These are phyloP conservation scores for Ogataea polymorpha DNA, from an alignment of 805 yeast species.

Conservation along the genomic window DNA sequence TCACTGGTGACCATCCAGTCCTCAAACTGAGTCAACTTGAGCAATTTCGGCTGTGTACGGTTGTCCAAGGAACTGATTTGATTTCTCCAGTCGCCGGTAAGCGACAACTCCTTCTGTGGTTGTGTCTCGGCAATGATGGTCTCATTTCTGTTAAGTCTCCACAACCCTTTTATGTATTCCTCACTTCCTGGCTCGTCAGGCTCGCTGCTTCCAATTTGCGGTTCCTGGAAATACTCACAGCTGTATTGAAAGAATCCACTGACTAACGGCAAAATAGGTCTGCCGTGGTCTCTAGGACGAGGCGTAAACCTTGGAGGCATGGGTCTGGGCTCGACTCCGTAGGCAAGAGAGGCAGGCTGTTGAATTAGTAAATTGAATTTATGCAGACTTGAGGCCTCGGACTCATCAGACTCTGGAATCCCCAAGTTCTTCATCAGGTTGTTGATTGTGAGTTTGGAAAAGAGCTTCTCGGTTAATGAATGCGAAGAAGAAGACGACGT, in stretches of 20 bases:
- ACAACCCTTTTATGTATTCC: slow-evolving; percentile 73
- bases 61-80: slow-evolving; percentile 59
- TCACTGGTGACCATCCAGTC: slow-evolving; percentile 75
- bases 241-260: slow-evolving; percentile 72
- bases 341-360: slow-evolving; percentile 29
- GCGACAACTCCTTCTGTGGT: slow-evolving; percentile 77
- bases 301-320: slow-evolving; percentile 52
- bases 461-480: slow-evolving; percentile 22
- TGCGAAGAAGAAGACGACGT: slow-evolving; percentile 24
- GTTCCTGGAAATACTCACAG: slow-evolving; percentile 93
- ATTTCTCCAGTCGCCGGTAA: slow-evolving; percentile 83
- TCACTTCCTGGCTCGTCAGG: slow-evolving; percentile 90
- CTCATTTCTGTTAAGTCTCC: slow-evolving; percentile 92
- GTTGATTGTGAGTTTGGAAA: slow-evolving; percentile 17
- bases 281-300: slow-evolving; percentile 26
- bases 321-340: slow-evolving; percentile 50
- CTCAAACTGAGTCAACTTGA: slow-evolving; percentile 89
- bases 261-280: slow-evolving; percentile 51
- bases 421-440: slow-evolving; percentile 25
- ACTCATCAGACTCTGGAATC: slow-evolving; percentile 20
- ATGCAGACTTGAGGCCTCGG: slow-evolving; percentile 20
- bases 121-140: slow-evolving; percentile 84
- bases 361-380: slow-evolving; percentile 25
- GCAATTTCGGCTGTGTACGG: slow-evolving; percentile 72
- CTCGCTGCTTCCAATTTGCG: slow-evolving; percentile 84